Percentiles rank a stretch among this genome's conserved stretches.
Conservation (phyloP, 2,329 filamentous ascomycete species). For the Achaetomium macrosporum region DNA sequence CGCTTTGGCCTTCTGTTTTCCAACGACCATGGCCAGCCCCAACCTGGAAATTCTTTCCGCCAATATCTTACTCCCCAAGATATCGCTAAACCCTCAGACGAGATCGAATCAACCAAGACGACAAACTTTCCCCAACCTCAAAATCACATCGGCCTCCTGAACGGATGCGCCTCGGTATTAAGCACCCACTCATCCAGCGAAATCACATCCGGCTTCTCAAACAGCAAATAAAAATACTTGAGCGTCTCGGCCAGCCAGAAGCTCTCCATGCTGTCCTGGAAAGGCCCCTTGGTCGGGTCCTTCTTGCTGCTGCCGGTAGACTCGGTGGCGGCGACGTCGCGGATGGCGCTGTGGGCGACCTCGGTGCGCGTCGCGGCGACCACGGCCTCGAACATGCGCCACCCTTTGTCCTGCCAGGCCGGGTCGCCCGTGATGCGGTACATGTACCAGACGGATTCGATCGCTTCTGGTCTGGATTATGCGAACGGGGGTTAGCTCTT, state of each 20-base stretch:
- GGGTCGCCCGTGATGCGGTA: conserved; percentile 81
- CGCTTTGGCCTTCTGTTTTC: no score
- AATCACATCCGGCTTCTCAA: conserved; percentile 58
- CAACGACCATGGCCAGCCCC: background rate
- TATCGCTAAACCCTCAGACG: no score
- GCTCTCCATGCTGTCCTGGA: conserved; percentile 67
- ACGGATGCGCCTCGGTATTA: conserved; percentile 58
- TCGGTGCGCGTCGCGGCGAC: conserved; percentile 59
- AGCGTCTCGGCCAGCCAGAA: conserved; percentile 89
- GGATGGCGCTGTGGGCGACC: conserved; percentile 64
- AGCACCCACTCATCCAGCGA: conserved; percentile 64
- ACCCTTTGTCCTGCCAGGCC: conserved; percentile 72
- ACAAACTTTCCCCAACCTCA: background rate
- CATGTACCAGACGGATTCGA: conserved; percentile 84
- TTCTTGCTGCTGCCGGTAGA: no score
- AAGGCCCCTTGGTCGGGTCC: background rate
- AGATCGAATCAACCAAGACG: background rate
- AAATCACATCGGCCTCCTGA: conserved; percentile 38
- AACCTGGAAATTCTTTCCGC: no score
- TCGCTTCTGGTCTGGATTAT: conserved; percentile 67
- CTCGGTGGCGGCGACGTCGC: conserved; percentile 45
- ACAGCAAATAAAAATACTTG: conserved; percentile 88
- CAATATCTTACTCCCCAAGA: no score
- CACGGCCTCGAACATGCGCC: conserved; percentile 76
- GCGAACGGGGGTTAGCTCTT: background rate